A percentile compares a stretch with the other conserved stretches of the same genome.
Evolutionary conservation across 495 filamentous ascomycete genomes (phyloP).

Genomic region (Trichoderma asperelloides): DNA sequence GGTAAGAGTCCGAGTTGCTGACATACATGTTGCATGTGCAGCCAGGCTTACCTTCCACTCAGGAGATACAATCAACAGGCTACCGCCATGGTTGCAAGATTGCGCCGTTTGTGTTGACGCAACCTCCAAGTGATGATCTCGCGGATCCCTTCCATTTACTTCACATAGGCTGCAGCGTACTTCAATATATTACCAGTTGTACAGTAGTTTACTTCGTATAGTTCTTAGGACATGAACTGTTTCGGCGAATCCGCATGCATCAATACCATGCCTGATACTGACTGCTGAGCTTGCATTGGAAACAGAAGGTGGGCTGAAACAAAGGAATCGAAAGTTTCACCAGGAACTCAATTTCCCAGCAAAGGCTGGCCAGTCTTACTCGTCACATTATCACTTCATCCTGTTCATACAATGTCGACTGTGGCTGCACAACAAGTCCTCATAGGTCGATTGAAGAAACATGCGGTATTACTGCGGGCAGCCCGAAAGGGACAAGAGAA

Average conservation of each 20-base stretch:
- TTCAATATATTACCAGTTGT: too few species aligned
- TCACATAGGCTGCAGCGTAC: too few species aligned
- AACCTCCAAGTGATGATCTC: neutral
- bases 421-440: neutral
- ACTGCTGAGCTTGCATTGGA: neutral
- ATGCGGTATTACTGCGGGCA: neutral
- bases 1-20: neutral
- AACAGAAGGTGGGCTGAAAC: neutral
- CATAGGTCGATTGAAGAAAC: neutral
- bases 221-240: neutral
- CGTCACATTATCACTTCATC: neutral
- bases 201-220: too few species aligned
- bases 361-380: neutral
- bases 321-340: neutral
- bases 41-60: neutral
- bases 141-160: neutral
- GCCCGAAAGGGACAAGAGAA: too few species aligned
- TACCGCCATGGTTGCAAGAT: neutral
- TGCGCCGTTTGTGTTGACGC: neutral
- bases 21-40: neutral
- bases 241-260: neutral
- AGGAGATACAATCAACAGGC: neutral
- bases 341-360: neutral
- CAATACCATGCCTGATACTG: neutral
- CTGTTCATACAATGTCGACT: neutral